phyloP scores from a whole-genome alignment of 805 yeast genomes.

The Barnettozyma salicaria region DNA sequence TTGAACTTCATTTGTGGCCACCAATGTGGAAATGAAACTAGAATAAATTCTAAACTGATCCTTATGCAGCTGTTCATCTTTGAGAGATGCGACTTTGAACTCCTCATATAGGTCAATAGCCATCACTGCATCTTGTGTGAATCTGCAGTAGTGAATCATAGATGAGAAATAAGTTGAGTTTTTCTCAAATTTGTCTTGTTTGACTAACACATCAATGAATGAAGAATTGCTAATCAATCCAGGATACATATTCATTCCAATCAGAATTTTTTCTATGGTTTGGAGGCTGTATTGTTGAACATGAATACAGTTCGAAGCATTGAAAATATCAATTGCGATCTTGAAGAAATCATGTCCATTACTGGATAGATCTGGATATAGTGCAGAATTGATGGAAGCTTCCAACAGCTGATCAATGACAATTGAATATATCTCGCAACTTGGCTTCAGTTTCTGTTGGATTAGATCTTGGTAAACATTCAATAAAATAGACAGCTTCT shows the following conservation, averaged over 20 bases:
- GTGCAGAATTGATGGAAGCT: slow-evolving; percentile 40
- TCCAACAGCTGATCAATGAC: slow-evolving; percentile 45
- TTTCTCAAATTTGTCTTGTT: slow-evolving; percentile 23
- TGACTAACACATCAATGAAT: slow-evolving; percentile 27
- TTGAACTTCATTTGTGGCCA: slow-evolving; percentile 42
- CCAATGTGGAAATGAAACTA: slow-evolving; percentile 44
- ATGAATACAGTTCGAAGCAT: slow-evolving; percentile 35
- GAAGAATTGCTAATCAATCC: slow-evolving; percentile 30
- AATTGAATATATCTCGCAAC: slow-evolving; percentile 45
- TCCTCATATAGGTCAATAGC: slow-evolving; percentile 37
- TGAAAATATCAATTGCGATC: slow-evolving; percentile 44
- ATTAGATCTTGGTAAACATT: slow-evolving; percentile 66
- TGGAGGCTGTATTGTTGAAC: slow-evolving; percentile 38
- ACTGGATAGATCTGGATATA: slow-evolving; percentile 28
- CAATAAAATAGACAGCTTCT: slow-evolving; percentile 53
- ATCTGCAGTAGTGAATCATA: slow-evolving; percentile 35
- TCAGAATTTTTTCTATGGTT: slow-evolving; percentile 39
- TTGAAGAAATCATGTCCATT: slow-evolving; percentile 43
- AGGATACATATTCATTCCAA: slow-evolving; percentile 40
- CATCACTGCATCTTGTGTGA: slow-evolving; percentile 32
- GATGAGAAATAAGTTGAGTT: slow-evolving; percentile 34
- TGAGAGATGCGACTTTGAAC: slow-evolving; percentile 25
- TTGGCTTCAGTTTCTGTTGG: slow-evolving; percentile 49
- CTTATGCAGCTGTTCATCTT: slow-evolving; percentile 19
- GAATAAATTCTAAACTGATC: slow-evolving; percentile 47